Conservation (phyloP, 306 rosid species). For the Quercus rubra region DNA sequence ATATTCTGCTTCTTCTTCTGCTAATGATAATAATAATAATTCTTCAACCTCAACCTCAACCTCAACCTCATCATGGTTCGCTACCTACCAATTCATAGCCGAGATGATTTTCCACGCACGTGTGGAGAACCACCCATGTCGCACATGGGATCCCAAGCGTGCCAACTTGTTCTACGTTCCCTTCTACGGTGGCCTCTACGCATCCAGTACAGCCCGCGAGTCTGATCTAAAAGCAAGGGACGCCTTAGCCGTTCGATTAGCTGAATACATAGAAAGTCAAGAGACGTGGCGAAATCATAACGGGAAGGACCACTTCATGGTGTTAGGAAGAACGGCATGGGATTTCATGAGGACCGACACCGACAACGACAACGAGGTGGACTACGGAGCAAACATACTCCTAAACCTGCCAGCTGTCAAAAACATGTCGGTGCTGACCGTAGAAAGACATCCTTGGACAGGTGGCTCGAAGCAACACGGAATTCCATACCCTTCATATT, state of each 20-base stretch:
- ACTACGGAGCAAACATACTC: slow-evolving; percentile 69
- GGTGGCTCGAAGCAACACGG: slow-evolving; percentile 53
- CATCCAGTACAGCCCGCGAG: slow-evolving; percentile 63
- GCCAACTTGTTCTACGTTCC: slow-evolving; percentile 74
- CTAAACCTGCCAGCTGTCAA: slow-evolving; percentile 53
- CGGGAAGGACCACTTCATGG: slow-evolving; percentile 68
- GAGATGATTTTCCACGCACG: slow-evolving; percentile 88
- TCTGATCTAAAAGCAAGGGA: slow-evolving; percentile 51
- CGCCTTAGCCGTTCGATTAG: slow-evolving; percentile 39
- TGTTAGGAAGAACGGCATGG: slow-evolving; percentile 83
- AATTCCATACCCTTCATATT: slow-evolving; percentile 84
- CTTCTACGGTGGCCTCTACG: slow-evolving; percentile 82
- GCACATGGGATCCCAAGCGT: slow-evolving; percentile 51
- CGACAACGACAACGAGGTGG: slow-evolving; percentile 3
- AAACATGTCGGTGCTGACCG: slow-evolving; percentile 91
- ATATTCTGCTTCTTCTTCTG: too few relatives aligned
- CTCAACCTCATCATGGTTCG: slow-evolving; percentile 47
- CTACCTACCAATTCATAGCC: slow-evolving; percentile 79
- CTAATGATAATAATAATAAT: too few relatives aligned
- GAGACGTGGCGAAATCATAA: slow-evolving; percentile 30
- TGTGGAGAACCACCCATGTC: slow-evolving; percentile 72
- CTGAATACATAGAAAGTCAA: slow-evolving; percentile 26
- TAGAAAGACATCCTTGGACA: slow-evolving; percentile 72
- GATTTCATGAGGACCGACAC: slow-evolving; percentile 59
- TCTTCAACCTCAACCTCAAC: background rate